A percentile compares a stretch with the other conserved stretches of the same genome.
These are phyloP conservation scores for Leccinellum rugosiceps DNA, from an alignment of 768 basidiomycete genomes.

Conservation along the genomic window DNA sequence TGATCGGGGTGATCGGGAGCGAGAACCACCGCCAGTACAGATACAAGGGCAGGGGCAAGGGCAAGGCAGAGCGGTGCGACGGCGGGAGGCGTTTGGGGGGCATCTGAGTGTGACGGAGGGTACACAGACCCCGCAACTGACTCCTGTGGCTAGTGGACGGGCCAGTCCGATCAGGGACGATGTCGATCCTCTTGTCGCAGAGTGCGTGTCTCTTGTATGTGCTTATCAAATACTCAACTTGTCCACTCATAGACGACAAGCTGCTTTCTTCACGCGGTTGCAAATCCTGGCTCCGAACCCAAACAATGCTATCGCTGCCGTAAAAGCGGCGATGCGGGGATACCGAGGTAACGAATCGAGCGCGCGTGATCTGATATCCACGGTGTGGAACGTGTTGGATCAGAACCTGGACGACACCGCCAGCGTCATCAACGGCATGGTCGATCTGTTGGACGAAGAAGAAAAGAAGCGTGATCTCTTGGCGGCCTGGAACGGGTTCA, in stretches of 20 bases:
- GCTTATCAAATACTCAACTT: not conserved
- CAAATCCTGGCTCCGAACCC: conserved; percentile 56
- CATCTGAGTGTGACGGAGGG: conserved; percentile 45
- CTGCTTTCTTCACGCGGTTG: conserved; percentile 62
- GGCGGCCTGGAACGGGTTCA: conserved; percentile 78
- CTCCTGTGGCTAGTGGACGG: conserved; percentile 23
- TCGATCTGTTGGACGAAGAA: conserved; percentile 78
- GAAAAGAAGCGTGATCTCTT: conserved; percentile 80
- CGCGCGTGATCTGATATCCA: conserved; percentile 83
- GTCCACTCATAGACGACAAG: conserved; percentile 53
- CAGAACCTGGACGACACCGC: conserved; percentile 69
- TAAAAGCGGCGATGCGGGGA: conserved; percentile 74
- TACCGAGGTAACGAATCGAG: conserved; percentile 75
- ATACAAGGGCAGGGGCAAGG: conserved; percentile 11
- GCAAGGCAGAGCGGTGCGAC: conserved; percentile 36
- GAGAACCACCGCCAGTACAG: conserved; percentile 31
- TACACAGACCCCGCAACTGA: conserved; percentile 9
- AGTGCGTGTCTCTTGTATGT: conserved; percentile 39
- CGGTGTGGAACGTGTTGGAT: conserved; percentile 79
- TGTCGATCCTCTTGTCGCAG: conserved; percentile 49
- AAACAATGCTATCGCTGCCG: conserved; percentile 52
- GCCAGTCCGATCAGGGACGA: conserved; percentile 38
- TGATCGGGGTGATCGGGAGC: conserved; percentile 50
- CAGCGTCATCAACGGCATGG: conserved; percentile 65
- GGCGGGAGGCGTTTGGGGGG: conserved; percentile 63